Base-by-base conservation (phyloP, 345 rosid species). In the Mercurialis annua region DNA sequence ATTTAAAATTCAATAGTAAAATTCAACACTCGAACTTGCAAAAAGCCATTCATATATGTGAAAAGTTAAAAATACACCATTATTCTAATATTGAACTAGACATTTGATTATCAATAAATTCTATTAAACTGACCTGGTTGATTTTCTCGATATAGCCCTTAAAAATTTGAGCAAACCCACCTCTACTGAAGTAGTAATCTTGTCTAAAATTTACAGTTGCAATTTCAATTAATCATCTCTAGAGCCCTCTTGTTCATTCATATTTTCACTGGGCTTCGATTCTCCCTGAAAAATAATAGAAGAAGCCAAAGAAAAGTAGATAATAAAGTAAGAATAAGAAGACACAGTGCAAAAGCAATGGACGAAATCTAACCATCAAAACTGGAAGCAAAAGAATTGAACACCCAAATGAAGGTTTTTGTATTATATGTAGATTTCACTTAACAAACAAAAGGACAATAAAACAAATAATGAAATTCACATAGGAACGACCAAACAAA, bases 151-250 rank as follows among this genome's bases (percentile, higher is more conserved):
- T 56, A 61, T 55, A 53, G 14, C 94, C 98, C 66, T 81, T 87
- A 80, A 71, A 92, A 33, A 92, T 96, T 80, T 83, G 87, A 14
- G 96, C 98, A 51, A 92, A 92, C 34, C 98, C 98, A 21, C 98
- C 98, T 85, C 85, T 92, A 30, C 98, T 96, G 40, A 92, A 64
- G 61, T 86, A 86, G 81, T 87, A 87, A 77, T 81, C 84, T 1
- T 77, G 58, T 67, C 81, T 78, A 49, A 92, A 92, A 81, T 87
- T 83, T 1, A 77, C 82, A 0, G 96, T 89, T 18, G 92, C 94
- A 18, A 66, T 67, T 0, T 75, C 73, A 16, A 70, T 64, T 76
- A 81, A 66, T 88, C 87, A 68, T 78, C 78, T 14, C 73, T 80
- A 59, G 72, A 71, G 52, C 30, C 75, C 66, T 60, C 83, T 56